Base-by-base conservation (phyloP, 371 early-diverging fungal genomes). In the Mortierella sp. region DNA sequence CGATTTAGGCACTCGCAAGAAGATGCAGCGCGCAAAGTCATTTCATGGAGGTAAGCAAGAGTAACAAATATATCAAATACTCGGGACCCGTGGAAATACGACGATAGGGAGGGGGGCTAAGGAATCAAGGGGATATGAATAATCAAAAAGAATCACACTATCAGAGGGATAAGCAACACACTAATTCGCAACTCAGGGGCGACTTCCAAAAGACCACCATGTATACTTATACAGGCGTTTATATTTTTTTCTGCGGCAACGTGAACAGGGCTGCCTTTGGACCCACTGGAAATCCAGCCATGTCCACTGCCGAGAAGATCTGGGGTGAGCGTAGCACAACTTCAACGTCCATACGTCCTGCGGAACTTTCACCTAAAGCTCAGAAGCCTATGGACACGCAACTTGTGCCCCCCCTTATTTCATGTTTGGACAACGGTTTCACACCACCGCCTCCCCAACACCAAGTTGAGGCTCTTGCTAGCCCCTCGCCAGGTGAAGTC, bases 1-100 rank as follows among this genome's bases (percentile, higher is more conserved):
- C 69, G 61, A 6, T 50, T 76, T 47, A 37, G 76, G 26, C 53
- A 56, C 6, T 52, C 49, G 17, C 76, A 76, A 49, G 70, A 76
- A 32, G 70, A 69, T 27, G 76, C 65, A 8, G 70, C 64, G 0
- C 69, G 46, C 28, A 76, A 76, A 46, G 65, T 60, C 17, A 61
- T 76, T 44, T 54, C 61, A 5, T 76, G 76, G 76, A 76, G 60
- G 76, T 76, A 64, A 57, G 44, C 21, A 44, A 21, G 21, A n/a
- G n/a, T 8, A 44, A 44, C 44, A 44, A 21, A 44, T 15, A 44
- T 14, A 14, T 14, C 37, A 11, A n/a, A n/a, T n/a, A n/a, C n/a
- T n/a, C n/a, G n/a, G n/a, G n/a, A n/a, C n/a, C n/a, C n/a, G n/a
- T n/a, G n/a, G 37, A 41, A 51, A 32, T 21, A n/a, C 0, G 11